Evolutionary conservation across 2,329 filamentous ascomycete species (phyloP), one percentile per base, ranked within the genome.

Genomic region (Fusarium pseudonygamai): DNA sequence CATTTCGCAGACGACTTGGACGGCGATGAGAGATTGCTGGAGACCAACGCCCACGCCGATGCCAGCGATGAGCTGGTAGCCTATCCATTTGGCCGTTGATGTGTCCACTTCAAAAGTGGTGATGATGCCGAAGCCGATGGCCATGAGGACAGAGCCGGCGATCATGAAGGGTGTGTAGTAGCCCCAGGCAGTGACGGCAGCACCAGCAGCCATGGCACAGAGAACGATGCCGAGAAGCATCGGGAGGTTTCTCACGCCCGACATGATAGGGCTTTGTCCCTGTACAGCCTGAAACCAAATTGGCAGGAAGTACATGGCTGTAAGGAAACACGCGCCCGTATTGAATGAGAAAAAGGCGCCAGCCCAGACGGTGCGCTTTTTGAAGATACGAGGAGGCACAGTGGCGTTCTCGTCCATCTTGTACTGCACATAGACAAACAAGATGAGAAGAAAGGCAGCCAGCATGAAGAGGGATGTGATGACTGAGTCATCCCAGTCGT

Each of bases 221-320:
- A 84, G 60, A 12, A 85, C 80, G 1, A 83, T 77, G 0, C 78
- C 78, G 12, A 85, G 75, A 12, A 85, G 79, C 73, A 83, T 78
- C 9, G 83, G 84, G 9, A 85, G 74, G 55, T 81, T 84, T n/a
- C 79, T 80, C 42, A 85, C 80, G 7, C 84, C 83, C 11, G 83
- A 84, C 45, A 80, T 75, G 28, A 82, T 76, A 28, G 85, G 81
- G 4, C 77, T 79, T 24, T 80, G 80, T 14, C 81, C 83, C 42
- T 85, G 80, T 22, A 86, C 82, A 9, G 84, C 82, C 70, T 85
- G 84, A 72, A 87, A 86, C 83, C 84, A 86, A 40, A 85, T 82
- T 3, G 84, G 83, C 1, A 85, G 65, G 64, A 82, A 85, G 67
- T 84, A 85, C 28, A 85, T 67, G 22, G 74, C 67, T 1, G 76